Evolutionary conservation across 2,329 filamentous ascomycete species (phyloP).

Genomic region (Trichoderma pleuroti): DNA sequence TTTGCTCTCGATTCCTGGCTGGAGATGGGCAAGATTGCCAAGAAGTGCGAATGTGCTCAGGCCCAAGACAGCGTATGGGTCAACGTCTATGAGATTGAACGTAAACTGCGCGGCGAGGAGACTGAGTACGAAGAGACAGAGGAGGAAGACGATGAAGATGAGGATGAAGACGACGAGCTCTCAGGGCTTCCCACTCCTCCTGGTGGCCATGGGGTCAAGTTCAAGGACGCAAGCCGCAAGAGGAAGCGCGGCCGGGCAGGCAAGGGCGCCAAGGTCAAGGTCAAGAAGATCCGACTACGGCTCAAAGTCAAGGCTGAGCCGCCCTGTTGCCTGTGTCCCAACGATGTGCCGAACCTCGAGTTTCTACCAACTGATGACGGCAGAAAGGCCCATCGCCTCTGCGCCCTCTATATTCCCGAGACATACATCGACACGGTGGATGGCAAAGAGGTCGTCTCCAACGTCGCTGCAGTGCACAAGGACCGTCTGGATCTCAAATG

Average conservation of each 20-base stretch:
- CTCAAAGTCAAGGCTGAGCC: slow-evolving; percentile 68
- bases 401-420: slow-evolving; percentile 87
- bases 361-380: slow-evolving; percentile 86
- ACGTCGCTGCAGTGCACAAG: slow-evolving; percentile 78
- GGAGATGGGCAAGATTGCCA: slow-evolving; percentile 89
- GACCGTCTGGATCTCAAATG: slow-evolving; percentile 89
- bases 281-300: slow-evolving; percentile 78
- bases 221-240: slow-evolving; percentile 61
- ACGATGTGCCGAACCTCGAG: slow-evolving; percentile 76
- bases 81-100: slow-evolving; percentile 91
- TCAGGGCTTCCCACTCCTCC: slow-evolving; percentile 77
- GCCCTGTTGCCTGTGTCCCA: slow-evolving; percentile 89
- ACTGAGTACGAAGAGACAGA: slow-evolving; percentile 74
- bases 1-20: slow-evolving; percentile 96
- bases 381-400: slow-evolving; percentile 80
- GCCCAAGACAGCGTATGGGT: slow-evolving; percentile 98
- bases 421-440: slow-evolving; percentile 76
- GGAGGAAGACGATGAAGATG: slow-evolving; percentile 66
- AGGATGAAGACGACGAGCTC: slow-evolving; percentile 58
- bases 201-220: slow-evolving; percentile 66
- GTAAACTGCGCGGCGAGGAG: slow-evolving; percentile 85
- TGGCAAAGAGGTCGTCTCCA: slow-evolving; percentile 70
- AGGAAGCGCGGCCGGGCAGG: slow-evolving; percentile 43
- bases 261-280: slow-evolving; percentile 49
- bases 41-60: slow-evolving; percentile 92